Conservation (phyloP, 768 basidiomycete genomes). For the Serendipita indica region DNA sequence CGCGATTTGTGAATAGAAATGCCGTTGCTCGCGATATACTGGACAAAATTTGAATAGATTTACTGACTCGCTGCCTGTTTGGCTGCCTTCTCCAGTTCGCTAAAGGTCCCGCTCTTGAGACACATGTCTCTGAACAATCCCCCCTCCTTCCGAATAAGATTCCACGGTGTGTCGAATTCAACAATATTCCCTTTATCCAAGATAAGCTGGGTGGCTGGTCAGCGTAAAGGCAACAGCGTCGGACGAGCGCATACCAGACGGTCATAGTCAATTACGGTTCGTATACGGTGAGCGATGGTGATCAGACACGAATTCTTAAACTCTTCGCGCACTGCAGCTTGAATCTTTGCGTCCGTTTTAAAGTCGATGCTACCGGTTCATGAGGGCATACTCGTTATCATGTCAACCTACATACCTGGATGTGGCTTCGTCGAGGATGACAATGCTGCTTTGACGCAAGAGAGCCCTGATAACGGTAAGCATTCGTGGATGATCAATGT, state of each 20-base stretch:
- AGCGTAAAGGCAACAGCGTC: background rate
- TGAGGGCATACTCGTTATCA: background rate
- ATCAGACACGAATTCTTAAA: conserved; percentile 13
- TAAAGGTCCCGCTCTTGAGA: conserved; percentile 50
- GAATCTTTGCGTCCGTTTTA: conserved; percentile 9
- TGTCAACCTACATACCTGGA: conserved; percentile 5
- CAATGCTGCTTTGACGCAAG: conserved; percentile 8
- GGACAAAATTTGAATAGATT: no score
- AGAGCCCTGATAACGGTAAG: background rate
- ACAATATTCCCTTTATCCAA: conserved; percentile 28
- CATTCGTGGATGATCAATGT: background rate
- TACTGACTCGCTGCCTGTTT: conserved; percentile 21
- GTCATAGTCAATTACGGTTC: conserved; percentile 71
- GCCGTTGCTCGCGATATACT: background rate
- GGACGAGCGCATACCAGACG: conserved; percentile 50
- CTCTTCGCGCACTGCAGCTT: conserved; percentile 10
- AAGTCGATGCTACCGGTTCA: background rate
- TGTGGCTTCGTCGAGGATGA: conserved; percentile 10
- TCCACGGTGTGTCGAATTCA: conserved; percentile 39
- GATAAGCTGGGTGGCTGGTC: conserved; percentile 14
- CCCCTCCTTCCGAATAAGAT: conserved; percentile 31
- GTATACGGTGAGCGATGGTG: conserved; percentile 56
- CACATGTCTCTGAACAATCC: conserved; percentile 56
- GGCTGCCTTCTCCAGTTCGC: conserved; percentile 44
- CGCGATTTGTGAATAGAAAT: background rate